A percentile compares a stretch with the other conserved stretches of the same genome.
Conservation (phyloP, 106 monocot species). For the Amphibolis antarctica region DNA sequence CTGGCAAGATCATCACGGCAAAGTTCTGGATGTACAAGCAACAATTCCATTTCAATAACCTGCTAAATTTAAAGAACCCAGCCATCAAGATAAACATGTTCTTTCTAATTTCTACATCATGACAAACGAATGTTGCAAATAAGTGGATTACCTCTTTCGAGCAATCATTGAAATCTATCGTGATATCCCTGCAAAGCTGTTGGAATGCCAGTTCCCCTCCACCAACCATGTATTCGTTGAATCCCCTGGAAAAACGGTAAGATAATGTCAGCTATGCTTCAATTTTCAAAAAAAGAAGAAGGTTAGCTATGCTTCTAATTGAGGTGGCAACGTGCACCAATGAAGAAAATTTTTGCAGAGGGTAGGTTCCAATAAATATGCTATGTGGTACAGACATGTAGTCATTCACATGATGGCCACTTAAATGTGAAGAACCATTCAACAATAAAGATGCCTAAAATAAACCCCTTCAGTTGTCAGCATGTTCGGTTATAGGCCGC, state of each 20-base stretch:
- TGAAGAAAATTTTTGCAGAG: too few species aligned
- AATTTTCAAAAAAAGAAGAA: too few species aligned
- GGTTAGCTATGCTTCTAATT: background rate
- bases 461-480: too few species aligned
- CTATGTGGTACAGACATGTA: too few species aligned
- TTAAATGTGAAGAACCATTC: too few species aligned
- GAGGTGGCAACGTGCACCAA: too few species aligned
- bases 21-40: constrained; percentile 50
- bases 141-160: constrained; percentile 53
- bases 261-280: background rate
- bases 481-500: too few species aligned
- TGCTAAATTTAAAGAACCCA: constrained; percentile 4
- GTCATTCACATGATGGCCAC: too few species aligned
- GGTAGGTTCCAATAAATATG: too few species aligned
- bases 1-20: constrained; percentile 64
- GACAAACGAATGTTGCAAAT: background rate
- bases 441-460: too few species aligned
- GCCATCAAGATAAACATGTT: background rate
- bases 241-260: constrained; percentile 42
- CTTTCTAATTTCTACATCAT: background rate
- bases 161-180: constrained; percentile 86
- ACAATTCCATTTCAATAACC: constrained; percentile 89
- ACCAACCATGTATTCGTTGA: constrained; percentile 64
- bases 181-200: constrained; percentile 70
- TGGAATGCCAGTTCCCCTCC: constrained; percentile 71